phyloP scores from a whole-genome alignment of 805 yeast genomes.

The Hanseniaspora lachancei region DNA sequence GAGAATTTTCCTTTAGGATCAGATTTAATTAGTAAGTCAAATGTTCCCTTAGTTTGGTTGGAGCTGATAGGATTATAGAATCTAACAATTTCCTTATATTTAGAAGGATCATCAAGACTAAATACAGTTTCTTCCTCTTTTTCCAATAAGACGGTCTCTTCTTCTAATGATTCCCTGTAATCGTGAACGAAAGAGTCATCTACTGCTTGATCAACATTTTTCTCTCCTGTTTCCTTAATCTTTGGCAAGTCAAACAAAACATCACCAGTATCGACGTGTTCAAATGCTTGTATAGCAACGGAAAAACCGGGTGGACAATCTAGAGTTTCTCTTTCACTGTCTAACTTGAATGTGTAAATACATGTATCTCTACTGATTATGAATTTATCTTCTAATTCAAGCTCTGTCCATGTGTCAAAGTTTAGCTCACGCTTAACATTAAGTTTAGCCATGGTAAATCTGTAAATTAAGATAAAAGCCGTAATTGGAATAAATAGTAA shows the following conservation, averaged over 20 bases:
- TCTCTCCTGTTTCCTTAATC: neutral
- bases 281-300: conserved; percentile 38
- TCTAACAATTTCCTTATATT: conserved; percentile 30
- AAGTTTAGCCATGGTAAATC: conserved; percentile 29
- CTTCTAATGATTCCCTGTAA: neutral
- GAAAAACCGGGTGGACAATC: conserved; percentile 66
- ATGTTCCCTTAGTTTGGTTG: conserved; percentile 55
- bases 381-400: conserved; percentile 64
- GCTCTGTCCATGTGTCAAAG: conserved; percentile 44
- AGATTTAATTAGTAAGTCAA: conserved; percentile 65
- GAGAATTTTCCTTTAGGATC: conserved; percentile 62
- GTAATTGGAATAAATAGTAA: conserved; percentile 23
- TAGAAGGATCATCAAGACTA: conserved; percentile 24
- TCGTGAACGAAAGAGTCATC: conserved; percentile 1
- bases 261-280: conserved; percentile 10
- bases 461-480: conserved; percentile 30
- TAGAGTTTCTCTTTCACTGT: conserved; percentile 46
- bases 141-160: neutral
- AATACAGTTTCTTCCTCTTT: conserved; percentile 2
- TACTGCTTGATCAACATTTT: neutral
- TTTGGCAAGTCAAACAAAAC: conserved; percentile 12
- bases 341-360: conserved; percentile 55
- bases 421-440: conserved; percentile 33
- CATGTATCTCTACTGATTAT: conserved; percentile 58
- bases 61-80: conserved; percentile 70